A percentile compares a stretch with the other conserved stretches of the same genome.
Evolutionary conservation across 2,329 filamentous ascomycete genomes (phyloP).

Genomic region (Moelleriella libera): DNA sequence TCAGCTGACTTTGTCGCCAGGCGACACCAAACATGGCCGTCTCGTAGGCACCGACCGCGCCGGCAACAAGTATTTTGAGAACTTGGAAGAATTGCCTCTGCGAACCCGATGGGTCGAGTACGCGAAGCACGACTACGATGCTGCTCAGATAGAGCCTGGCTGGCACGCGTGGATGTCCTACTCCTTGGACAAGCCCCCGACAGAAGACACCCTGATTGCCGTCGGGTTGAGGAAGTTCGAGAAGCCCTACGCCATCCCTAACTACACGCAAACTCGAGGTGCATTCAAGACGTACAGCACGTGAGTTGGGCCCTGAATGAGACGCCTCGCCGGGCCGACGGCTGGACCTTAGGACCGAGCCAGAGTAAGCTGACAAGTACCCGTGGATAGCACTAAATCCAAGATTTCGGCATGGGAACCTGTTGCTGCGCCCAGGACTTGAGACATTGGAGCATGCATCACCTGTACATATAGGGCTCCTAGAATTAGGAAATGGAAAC

Average conservation of each 20-base stretch:
- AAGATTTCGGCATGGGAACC: constrained; percentile 42
- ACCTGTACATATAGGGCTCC: constrained; percentile 16
- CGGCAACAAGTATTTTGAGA: constrained; percentile 98
- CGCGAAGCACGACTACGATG: constrained; percentile 71
- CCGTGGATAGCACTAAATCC: constrained; percentile 29
- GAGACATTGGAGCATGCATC: constrained; percentile 4
- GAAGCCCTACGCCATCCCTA: constrained; percentile 53
- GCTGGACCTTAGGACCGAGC: too few species aligned
- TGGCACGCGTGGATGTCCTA: constrained; percentile 99
- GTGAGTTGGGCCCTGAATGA: constrained; percentile 39
- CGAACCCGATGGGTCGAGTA: constrained; percentile 97
- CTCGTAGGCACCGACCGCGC: constrained; percentile 76
- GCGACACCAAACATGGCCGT: constrained; percentile 90
- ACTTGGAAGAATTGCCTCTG: constrained; percentile 86
- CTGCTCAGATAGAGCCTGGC: constrained; percentile 79
- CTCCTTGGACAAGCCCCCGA: constrained; percentile 74
- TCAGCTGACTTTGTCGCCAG: constrained; percentile 26
- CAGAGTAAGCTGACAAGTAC: neutral
- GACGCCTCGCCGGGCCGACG: too few species aligned
- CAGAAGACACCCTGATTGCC: constrained; percentile 57
- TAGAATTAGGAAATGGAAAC: constrained; percentile 1
- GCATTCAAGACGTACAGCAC: constrained; percentile 93
- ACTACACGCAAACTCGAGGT: constrained; percentile 59
- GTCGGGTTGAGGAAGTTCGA: constrained; percentile 63
- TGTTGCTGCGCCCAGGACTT: constrained; percentile 19